Base-by-base conservation (phyloP, 208 protist species). In the Crithidia brevicula region DNA sequence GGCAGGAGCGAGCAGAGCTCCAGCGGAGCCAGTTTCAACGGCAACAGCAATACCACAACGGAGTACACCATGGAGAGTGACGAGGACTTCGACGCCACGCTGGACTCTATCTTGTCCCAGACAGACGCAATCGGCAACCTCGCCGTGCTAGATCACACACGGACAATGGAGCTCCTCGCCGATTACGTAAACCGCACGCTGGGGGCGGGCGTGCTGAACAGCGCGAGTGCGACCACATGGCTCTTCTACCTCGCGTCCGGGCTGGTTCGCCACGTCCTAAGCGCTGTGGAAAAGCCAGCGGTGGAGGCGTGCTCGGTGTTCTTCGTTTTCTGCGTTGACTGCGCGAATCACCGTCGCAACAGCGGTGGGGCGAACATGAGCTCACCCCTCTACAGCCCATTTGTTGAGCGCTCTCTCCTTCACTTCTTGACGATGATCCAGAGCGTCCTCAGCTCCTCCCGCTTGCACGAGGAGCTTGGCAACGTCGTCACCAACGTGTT, bases 391-490 rank as follows among this genome's bases (percentile, higher is more conserved):
- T 72, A 63, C 66, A 77, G 67, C 49, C 59, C 67, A 30, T 91
- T 92, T 65, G 88, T 96, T 18, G 88, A 96, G 74, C 71, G 75
- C 20, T 81, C 76, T 6, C 22, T 92, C 23, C 72, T 96, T n/a
- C 77, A 89, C 60, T 92, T 94, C 62, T 28, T 96, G 13, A 76
- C 66, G 10, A 77, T 83, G 53, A 58, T 89, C n/a, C 84, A 96
- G 61, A 51, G 56, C 56, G 65, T 93, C 4, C 76, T 96, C n/a
- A 77, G 69, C 23, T 74, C 69, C 4, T 70, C 46, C 25, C 85
- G 83, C 23, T 54, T 86, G 56, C 81, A 86, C 16, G 64, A 81
- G 16, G 76, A 61, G 28, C 69, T 94, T 31, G 77, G 58, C 34
- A 57, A 43, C 23, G 72, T 93, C 50, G 73, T 96, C 6, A 79